phyloP scores from a whole-genome alignment of 306 rosid species.

The Rubus parviflorus region DNA sequence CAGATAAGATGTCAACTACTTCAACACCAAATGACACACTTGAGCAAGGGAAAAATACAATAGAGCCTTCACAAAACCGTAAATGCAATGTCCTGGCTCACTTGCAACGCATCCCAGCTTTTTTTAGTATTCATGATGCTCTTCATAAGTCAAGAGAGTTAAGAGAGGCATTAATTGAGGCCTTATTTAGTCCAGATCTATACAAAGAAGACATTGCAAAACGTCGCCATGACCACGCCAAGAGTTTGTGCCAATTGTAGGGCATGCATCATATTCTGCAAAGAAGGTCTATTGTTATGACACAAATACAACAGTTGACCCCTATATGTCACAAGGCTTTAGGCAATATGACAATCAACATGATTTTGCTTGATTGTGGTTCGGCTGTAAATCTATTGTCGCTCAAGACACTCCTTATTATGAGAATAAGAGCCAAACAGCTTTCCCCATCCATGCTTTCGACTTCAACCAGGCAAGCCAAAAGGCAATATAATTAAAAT shows the following conservation, averaged over 20 bases:
- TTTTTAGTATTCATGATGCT: not conserved
- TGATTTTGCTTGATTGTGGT: not conserved
- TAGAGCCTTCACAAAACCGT: too few species aligned
- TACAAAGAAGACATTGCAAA: not conserved
- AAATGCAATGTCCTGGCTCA: not conserved
- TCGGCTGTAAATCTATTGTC: not conserved
- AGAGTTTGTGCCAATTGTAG: not conserved
- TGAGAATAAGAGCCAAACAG: not conserved
- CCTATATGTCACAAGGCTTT: not conserved
- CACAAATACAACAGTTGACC: not conserved
- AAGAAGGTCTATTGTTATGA: not conserved
- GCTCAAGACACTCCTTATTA: not conserved
- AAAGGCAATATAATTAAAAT: too few species aligned
- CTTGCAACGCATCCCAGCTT: not conserved
- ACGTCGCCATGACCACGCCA: fast-evolving
- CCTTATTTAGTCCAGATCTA: too few species aligned
- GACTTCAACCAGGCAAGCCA: too few species aligned
- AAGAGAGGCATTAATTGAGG: not conserved
- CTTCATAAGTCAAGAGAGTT: not conserved
- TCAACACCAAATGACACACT: too few species aligned
- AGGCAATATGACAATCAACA: not conserved
- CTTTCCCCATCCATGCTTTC: not conserved
- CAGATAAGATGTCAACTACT: too few species aligned
- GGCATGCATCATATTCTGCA: not conserved
- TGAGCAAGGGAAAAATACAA: too few species aligned